phyloP scores from a whole-genome alignment of 257 asterid species.

The Gynochthodes officinalis region DNA sequence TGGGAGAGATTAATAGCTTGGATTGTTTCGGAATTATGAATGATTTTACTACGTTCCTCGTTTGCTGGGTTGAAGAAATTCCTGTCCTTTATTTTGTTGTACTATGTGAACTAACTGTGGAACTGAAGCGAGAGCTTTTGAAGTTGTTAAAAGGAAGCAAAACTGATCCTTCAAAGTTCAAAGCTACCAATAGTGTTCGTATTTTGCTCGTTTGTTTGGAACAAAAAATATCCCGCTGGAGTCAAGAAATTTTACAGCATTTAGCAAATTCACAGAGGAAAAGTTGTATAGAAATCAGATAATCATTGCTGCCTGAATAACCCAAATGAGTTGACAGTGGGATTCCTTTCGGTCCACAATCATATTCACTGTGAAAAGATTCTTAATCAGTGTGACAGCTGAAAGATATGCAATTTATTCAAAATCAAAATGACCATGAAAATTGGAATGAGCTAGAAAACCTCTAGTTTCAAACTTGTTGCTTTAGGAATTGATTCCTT shows the following conservation, averaged over 20 bases:
- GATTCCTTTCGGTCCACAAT: background rate
- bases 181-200: too few relatives aligned
- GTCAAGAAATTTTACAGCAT: background rate
- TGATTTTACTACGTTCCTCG: too few relatives aligned
- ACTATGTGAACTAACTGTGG: too few relatives aligned
- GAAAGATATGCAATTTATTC: constrained; percentile 13
- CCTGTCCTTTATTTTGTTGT: too few relatives aligned
- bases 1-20: background rate
- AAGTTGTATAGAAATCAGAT: background rate
- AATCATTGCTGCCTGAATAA: background rate
- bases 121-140: too few relatives aligned
- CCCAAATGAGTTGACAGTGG: background rate
- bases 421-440: background rate
- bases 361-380: background rate
- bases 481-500: constrained; percentile 28
- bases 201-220: too few relatives aligned
- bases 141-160: background rate
- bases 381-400: constrained; percentile 20
- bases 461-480: constrained; percentile 38
- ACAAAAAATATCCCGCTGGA: too few relatives aligned
- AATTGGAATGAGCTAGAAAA: constrained; percentile 27
- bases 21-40: background rate
- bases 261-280: background rate
- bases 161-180: background rate
- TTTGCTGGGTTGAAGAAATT: background rate